Base-by-base conservation (phyloP, 2,329 filamentous ascomycete genomes). In the Microdochium bolleyi region DNA sequence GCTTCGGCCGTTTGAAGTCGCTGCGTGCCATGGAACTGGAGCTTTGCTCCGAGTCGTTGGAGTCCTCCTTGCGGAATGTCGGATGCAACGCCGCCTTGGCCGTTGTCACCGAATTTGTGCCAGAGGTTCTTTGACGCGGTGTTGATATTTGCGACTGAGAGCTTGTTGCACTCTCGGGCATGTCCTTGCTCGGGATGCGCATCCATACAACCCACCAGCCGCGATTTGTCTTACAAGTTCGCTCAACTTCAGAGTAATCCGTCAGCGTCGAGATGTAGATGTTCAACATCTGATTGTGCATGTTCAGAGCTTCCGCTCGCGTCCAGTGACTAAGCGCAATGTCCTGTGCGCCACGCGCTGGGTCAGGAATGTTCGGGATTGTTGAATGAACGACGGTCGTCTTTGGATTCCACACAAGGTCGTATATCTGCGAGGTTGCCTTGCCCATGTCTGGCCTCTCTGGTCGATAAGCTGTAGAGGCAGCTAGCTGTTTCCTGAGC, bases 131-230 rank as follows among this genome's bases (percentile, higher is more conserved):
- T 25, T 19, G 24, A 9, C 24, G 25, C 16, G 24, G 24, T n/a
- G 48, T 49, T 3, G n/a, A 49, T 8, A 30, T 19, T n/a, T 49
- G 48, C 48, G 48, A 30, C 24, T 27, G 14, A 5, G 41, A 22
- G 19, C 16, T 21, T 22, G n/a, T 22, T 11, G n/a, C 14, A 7
- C 22, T 7, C 7, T 13, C 13, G 16, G 16, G 7, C 7, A 11
- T 48, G 2, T 60, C 59, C 9, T 57, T 58, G 51, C 64, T 74
- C 5, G 77, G 61, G 22, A 85, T 69, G 24, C 81, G 73, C 49
- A 76, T 83, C 84, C 84, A 87, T 24, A 86, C 82, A 27, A 87
- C 73, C 84, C 84, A 87, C 82, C 83, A 87, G 1, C 83, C 84
- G 32, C 83, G 77, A 48, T 72, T 81, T 3, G 84, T 87, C 71